These are phyloP conservation scores for Tylopilus intermedius DNA, from an alignment of 768 basidiomycete species.

Conservation along the genomic window DNA sequence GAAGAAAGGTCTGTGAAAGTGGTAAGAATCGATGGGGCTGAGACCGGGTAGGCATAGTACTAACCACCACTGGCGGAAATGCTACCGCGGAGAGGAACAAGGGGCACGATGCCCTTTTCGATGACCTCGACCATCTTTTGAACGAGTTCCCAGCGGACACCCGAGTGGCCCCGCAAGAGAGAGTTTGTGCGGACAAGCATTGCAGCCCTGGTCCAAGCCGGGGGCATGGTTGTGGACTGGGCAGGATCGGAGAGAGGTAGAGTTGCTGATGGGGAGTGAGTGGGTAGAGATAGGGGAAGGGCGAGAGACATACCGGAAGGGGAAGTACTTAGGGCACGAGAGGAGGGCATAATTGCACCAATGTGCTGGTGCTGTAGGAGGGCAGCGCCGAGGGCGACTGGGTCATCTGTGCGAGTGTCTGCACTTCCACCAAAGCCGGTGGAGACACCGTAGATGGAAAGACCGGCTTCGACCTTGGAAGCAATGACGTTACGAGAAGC, in stretches of 20 bases:
- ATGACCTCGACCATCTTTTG: constrained; percentile 74
- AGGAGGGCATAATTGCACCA: constrained; percentile 62
- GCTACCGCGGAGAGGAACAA: constrained; percentile 79
- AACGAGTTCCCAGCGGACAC: constrained; percentile 75
- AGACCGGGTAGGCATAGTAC: constrained; percentile 3
- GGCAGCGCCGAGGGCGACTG: constrained; percentile 69
- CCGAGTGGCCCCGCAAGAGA: constrained; percentile 83
- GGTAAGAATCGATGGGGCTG: constrained; percentile 4
- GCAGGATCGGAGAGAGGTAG: constrained; percentile 71
- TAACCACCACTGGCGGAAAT: constrained; percentile 80
- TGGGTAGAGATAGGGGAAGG: too few relatives aligned
- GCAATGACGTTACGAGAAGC: constrained; percentile 61
- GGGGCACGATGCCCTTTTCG: constrained; percentile 63
- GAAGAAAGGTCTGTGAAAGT: constrained; percentile 58
- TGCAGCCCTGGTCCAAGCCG: constrained; percentile 83
- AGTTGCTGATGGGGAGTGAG: constrained; percentile 11
- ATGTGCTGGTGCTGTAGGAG: constrained; percentile 80
- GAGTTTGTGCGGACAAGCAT: constrained; percentile 87
- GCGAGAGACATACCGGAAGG: constrained; percentile 1
- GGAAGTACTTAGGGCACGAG: constrained; percentile 17
- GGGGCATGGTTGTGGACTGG: constrained; percentile 70
- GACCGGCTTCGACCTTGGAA: constrained; percentile 59
- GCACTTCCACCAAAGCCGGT: constrained; percentile 88
- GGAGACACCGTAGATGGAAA: constrained; percentile 79
- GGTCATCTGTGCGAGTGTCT: constrained; percentile 74